A percentile compares a stretch with the other conserved stretches of the same genome.
Evolutionary conservation across 345 rosid species (phyloP).

Genomic region (Eucalyptus pauciflora): DNA sequence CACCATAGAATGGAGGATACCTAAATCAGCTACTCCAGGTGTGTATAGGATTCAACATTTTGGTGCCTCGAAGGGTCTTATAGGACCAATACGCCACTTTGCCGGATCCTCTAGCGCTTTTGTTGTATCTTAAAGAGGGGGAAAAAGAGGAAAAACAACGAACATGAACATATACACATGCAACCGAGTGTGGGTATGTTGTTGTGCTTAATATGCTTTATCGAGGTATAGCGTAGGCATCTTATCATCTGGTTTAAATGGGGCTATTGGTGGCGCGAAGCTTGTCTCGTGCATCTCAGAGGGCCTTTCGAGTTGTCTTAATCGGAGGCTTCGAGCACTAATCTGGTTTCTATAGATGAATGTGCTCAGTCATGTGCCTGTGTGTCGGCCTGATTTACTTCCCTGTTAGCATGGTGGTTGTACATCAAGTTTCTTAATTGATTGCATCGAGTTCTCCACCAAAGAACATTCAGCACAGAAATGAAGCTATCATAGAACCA

Average conservation of each 20-base stretch:
- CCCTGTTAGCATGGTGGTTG: neutral
- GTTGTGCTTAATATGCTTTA: neutral
- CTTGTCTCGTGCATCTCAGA: neutral
- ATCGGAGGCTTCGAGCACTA: neutral
- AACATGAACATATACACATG: neutral
- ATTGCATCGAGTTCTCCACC: neutral
- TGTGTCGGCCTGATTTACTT: neutral
- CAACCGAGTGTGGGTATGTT: neutral
- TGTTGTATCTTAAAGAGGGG: constrained; percentile 29
- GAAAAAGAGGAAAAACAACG: neutral
- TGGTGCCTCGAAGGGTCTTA: constrained; percentile 49
- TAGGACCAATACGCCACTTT: constrained; percentile 50
- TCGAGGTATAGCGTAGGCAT: neutral
- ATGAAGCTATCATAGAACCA: neutral
- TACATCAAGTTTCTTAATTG: neutral
- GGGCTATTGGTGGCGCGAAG: neutral
- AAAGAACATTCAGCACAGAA: neutral
- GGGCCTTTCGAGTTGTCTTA: neutral
- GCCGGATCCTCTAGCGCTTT: constrained; percentile 72
- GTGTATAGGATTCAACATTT: constrained; percentile 77
- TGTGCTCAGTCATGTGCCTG: neutral
- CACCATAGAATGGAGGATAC: constrained; percentile 47
- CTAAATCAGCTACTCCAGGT: constrained; percentile 52
- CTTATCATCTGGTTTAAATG: neutral
- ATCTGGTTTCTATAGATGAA: neutral